These are phyloP conservation scores for Eudorina sp. DNA, from an alignment of 139 green algal genomes.

Conservation along the genomic window DNA sequence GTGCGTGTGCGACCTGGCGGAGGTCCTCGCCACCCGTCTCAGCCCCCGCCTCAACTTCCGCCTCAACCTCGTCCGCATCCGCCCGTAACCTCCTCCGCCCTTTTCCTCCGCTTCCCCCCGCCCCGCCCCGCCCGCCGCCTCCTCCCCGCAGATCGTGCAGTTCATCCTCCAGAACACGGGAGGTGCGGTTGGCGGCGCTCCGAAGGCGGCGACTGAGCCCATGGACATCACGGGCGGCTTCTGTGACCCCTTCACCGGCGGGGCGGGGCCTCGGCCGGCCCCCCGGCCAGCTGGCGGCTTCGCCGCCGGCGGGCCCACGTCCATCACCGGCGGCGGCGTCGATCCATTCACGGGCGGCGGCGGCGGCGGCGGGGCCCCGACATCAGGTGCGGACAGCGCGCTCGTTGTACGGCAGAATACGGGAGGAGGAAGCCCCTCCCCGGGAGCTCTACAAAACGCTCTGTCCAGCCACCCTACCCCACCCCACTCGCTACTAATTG, in stretches of 20 bases:
- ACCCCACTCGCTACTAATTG: too few relatives aligned
- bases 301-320: not conserved
- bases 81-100: too few relatives aligned
- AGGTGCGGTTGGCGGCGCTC: not conserved
- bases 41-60: too few relatives aligned
- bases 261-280: not conserved
- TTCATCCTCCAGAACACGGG: conserved; percentile 91
- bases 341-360: conserved; percentile 77
- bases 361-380: conserved; percentile 64
- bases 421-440: too few relatives aligned
- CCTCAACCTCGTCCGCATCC: too few relatives aligned
- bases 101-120: too few relatives aligned
- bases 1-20: too few relatives aligned
- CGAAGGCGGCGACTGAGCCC: not conserved
- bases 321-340: conserved; percentile 49
- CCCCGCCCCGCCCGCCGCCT: not conserved
- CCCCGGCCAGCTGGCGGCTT: not conserved
- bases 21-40: too few relatives aligned
- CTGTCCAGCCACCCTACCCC: too few relatives aligned
- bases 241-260: conserved; percentile 66
- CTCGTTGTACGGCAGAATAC: too few relatives aligned
- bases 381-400: too few relatives aligned
- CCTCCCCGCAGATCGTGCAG: conserved; percentile 84
- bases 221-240: conserved; percentile 50
- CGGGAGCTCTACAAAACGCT: too few relatives aligned